phyloP scores from a whole-genome alignment of 177 flowering plant genomes.

The Telopea speciosissima region DNA sequence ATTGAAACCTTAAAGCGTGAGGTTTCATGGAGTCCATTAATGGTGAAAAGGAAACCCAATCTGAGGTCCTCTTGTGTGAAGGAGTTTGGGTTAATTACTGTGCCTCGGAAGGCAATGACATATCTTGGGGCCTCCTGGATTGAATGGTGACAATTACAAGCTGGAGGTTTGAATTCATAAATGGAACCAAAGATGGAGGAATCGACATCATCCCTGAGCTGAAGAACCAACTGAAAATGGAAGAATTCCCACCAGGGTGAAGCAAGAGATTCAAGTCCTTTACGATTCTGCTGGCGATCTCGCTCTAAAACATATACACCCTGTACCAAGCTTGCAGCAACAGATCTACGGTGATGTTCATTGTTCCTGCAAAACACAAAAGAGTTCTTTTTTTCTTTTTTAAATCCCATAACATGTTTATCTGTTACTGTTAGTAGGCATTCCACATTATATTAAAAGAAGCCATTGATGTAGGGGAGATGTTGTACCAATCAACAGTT shows the following conservation, averaged over 20 bases:
- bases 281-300: conserved; percentile 65
- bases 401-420: no score
- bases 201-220: conserved; percentile 65
- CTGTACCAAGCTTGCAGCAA: conserved; percentile 77
- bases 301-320: conserved; percentile 66
- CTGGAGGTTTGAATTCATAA: conserved; percentile 38
- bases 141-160: conserved; percentile 7
- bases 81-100: conserved; percentile 51
- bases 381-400: neutral
- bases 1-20: conserved; percentile 62
- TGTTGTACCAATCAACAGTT: conserved; percentile 61
- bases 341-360: conserved; percentile 51
- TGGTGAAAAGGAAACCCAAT: conserved; percentile 49
- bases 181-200: conserved; percentile 73
- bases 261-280: conserved; percentile 66
- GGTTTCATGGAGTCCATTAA: conserved; percentile 58
- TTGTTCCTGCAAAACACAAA: conserved; percentile 43
- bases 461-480: neutral
- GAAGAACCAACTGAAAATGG: conserved; percentile 40
- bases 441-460: no score
- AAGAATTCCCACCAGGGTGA: conserved; percentile 86
- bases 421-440: no score
- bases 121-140: conserved; percentile 34
- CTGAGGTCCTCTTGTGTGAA: conserved; percentile 64
- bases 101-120: conserved; percentile 87